phyloP scores from a whole-genome alignment of 2,329 filamentous ascomycete genomes.

The Parastagonospora avenae region DNA sequence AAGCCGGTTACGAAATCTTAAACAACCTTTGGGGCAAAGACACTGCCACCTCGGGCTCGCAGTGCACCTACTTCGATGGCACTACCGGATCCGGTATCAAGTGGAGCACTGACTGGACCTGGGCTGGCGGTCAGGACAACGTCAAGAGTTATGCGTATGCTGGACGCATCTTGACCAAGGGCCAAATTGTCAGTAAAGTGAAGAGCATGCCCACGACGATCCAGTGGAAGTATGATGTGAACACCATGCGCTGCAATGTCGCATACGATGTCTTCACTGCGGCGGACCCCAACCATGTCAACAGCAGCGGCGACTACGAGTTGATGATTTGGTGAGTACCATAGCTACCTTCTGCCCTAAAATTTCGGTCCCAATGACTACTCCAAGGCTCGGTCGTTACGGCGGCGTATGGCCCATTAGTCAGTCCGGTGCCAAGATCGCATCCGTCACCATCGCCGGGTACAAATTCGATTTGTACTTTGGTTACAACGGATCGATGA shows the following conservation, averaged over 20 bases:
- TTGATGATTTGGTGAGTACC: slow-evolving; percentile 22
- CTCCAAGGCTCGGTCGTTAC: slow-evolving; percentile 56
- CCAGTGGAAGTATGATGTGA: slow-evolving; percentile 18
- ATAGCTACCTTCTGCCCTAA: neutral
- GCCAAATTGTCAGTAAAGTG: slow-evolving; percentile 11
- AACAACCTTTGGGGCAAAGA: slow-evolving; percentile 8
- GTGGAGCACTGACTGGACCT: slow-evolving; percentile 18
- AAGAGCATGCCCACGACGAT: slow-evolving; percentile 15
- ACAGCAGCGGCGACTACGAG: slow-evolving; percentile 23
- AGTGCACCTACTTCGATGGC: slow-evolving; percentile 20
- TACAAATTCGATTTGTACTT: slow-evolving; percentile 60
- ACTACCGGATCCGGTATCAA: slow-evolving; percentile 10
- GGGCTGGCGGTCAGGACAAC: slow-evolving; percentile 20
- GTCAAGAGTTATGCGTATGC: slow-evolving; percentile 24
- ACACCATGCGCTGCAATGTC: slow-evolving; percentile 15
- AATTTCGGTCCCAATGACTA: neutral
- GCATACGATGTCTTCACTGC: slow-evolving; percentile 26
- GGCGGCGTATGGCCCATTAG: slow-evolving; percentile 48
- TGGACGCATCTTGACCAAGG: slow-evolving; percentile 12
- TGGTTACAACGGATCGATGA: slow-evolving; percentile 61
- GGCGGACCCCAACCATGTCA: slow-evolving; percentile 16
- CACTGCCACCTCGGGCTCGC: slow-evolving; percentile 12
- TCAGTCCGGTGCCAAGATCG: neutral
- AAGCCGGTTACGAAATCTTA: slow-evolving; percentile 2
- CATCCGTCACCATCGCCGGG: slow-evolving; percentile 55